Conservation (phyloP, 257 asterid genomes). For the Solanum tarapatanum region DNA sequence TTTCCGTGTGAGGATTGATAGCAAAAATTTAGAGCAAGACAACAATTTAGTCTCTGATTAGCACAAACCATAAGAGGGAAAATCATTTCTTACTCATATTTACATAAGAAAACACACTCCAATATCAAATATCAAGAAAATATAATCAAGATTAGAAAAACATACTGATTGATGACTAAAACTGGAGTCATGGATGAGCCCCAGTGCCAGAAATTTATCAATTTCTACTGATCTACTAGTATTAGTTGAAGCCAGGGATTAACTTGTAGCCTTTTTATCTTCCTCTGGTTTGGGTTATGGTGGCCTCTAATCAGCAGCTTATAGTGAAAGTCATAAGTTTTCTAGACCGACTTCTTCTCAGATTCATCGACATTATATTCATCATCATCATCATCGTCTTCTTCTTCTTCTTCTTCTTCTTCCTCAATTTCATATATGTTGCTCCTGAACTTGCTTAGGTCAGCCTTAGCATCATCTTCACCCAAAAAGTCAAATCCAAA, state of each 20-base stretch:
- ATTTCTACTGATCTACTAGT: background rate
- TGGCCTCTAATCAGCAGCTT: background rate
- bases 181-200: background rate
- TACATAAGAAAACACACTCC: too few relatives aligned
- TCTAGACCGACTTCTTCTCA: background rate
- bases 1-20: background rate
- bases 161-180: background rate
- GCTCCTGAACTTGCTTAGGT: background rate
- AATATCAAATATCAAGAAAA: background rate
- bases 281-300: background rate
- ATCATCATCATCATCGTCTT: background rate
- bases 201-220: background rate
- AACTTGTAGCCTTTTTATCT: background rate
- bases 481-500: slow-evolving; percentile 14
- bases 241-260: background rate
- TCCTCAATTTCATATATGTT: background rate
- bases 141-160: background rate
- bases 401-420: background rate
- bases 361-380: background rate
- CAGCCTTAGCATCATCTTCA: slow-evolving; percentile 9
- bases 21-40: background rate
- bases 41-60: background rate
- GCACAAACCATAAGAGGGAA: background rate
- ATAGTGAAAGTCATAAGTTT: background rate
- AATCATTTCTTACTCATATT: background rate